Evolutionary conservation across 2,329 filamentous ascomycete genomes (phyloP).

Genomic region (Colletotrichum eremochloae): DNA sequence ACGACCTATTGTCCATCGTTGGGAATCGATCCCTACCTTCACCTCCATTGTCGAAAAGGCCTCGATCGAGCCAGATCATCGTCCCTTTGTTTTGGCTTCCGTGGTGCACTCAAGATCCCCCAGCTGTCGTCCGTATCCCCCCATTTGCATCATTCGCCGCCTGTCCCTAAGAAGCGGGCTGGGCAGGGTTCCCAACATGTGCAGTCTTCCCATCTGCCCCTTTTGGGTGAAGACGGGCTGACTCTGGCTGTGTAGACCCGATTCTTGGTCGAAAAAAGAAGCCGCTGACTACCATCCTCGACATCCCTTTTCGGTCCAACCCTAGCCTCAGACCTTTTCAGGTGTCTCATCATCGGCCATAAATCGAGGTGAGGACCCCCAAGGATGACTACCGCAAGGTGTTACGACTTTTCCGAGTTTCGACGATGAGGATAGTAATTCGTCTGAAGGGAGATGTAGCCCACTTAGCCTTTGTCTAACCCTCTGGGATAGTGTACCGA

Average conservation of each 20-base stretch:
- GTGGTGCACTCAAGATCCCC: neutral
- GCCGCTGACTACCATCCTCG: neutral
- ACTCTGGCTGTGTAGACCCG: neutral
- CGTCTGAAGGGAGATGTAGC: conserved; percentile 19
- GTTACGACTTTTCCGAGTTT: conserved; percentile 18
- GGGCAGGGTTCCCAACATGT: neutral
- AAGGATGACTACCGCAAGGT: too few relatives aligned
- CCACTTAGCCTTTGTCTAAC: conserved; percentile 21
- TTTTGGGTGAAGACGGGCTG: neutral
- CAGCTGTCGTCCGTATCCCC: neutral
- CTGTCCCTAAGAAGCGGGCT: neutral
- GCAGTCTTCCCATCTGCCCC: conserved; percentile 1
- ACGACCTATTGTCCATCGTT: neutral
- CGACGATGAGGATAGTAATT: neutral
- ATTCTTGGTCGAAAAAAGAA: too few relatives aligned
- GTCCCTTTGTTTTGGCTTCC: neutral
- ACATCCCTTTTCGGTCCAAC: neutral
- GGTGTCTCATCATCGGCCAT: too few relatives aligned
- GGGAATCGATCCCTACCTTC: neutral
- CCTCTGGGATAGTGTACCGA: neutral
- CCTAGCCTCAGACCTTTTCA: conserved; percentile 2
- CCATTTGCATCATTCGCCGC: neutral
- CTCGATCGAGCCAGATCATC: neutral
- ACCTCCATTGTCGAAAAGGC: neutral
- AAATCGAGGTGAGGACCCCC: too few relatives aligned